Evolutionary conservation across 2,329 filamentous ascomycete genomes (phyloP).

Genomic region (Fusarium graminum): DNA sequence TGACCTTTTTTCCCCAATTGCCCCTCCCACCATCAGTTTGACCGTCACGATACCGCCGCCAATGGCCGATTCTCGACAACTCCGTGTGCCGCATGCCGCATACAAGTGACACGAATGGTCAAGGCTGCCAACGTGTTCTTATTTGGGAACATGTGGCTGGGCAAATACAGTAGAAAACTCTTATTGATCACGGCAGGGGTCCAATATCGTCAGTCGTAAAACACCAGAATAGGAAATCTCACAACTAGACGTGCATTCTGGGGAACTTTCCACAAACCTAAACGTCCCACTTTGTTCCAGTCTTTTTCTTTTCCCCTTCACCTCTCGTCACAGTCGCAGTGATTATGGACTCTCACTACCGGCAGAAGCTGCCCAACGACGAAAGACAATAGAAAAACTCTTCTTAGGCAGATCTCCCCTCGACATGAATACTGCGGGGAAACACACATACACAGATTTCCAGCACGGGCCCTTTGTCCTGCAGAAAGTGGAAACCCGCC

Average conservation of each 20-base stretch:
- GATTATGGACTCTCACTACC: slow-evolving; percentile 18
- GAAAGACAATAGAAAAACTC: slow-evolving; percentile 3
- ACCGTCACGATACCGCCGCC: slow-evolving; percentile 28
- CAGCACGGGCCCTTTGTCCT: slow-evolving; percentile 15
- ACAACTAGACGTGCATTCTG: slow-evolving; percentile 26
- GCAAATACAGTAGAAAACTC: slow-evolving; percentile 20
- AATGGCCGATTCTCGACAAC: slow-evolving; percentile 28
- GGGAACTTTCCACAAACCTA: slow-evolving; percentile 19
- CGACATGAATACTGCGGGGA: slow-evolving; percentile 36
- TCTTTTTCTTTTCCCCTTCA: slow-evolving; percentile 6
- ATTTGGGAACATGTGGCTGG: slow-evolving; percentile 29
- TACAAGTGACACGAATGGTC: slow-evolving; percentile 32
- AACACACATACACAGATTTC: slow-evolving; percentile 7
- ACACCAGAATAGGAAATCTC: slow-evolving; percentile 28
- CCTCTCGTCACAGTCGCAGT: slow-evolving; percentile 13
- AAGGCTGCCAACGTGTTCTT: slow-evolving; percentile 36
- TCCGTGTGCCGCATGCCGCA: background rate
- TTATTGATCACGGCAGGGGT: slow-evolving; percentile 21
- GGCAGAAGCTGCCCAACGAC: slow-evolving; percentile 27
- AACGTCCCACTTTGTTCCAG: slow-evolving; percentile 16
- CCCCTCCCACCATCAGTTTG: slow-evolving; percentile 43
- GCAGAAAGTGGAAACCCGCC: slow-evolving; percentile 30
- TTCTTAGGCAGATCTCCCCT: slow-evolving; percentile 33
- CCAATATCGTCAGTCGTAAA: slow-evolving; percentile 27
- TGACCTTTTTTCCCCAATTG: slow-evolving; percentile 28